These are phyloP conservation scores for Blepharisma japonicum DNA, from an alignment of 73 alveolate genomes.

Conservation along the genomic window DNA sequence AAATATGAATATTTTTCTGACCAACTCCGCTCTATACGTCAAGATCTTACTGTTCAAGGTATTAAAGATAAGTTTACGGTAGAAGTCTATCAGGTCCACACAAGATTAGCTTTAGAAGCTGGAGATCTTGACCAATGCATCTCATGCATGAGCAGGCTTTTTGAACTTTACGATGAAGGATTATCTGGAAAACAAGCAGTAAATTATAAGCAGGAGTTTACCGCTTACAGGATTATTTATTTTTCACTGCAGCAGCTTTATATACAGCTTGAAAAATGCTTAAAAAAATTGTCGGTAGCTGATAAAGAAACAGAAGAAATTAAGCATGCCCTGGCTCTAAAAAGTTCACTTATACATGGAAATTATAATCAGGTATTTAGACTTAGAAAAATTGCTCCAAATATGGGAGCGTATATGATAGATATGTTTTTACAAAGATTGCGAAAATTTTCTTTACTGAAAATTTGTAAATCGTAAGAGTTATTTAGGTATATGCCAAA, in stretches of 20 bases:
- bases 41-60: conserved; percentile 69
- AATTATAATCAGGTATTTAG: conserved; percentile 60
- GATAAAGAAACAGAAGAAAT: conserved; percentile 40
- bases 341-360: conserved; percentile 40
- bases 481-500: conserved; percentile 10
- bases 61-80: conserved; percentile 63
- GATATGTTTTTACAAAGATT: conserved; percentile 33
- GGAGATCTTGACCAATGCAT: conserved; percentile 65
- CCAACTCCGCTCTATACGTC: conserved; percentile 63
- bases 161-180: conserved; percentile 55
- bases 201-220: conserved; percentile 47
- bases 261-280: conserved; percentile 45
- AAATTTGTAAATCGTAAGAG: conserved; percentile 19
- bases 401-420: conserved; percentile 55
- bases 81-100: conserved; percentile 71
- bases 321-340: conserved; percentile 47
- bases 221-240: conserved; percentile 63
- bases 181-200: conserved; percentile 45
- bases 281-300: conserved; percentile 40
- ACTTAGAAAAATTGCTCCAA: conserved; percentile 56
- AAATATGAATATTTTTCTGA: conserved; percentile 66
- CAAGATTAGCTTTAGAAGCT: conserved; percentile 70
- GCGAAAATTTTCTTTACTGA: background rate
- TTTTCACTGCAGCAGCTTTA: conserved; percentile 48
- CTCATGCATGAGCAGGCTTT: conserved; percentile 64